A percentile compares a stretch with the other conserved stretches of the same genome.
phyloP scores from a whole-genome alignment of 441 rosid species.

The Arabidopsis hybrid region DNA sequence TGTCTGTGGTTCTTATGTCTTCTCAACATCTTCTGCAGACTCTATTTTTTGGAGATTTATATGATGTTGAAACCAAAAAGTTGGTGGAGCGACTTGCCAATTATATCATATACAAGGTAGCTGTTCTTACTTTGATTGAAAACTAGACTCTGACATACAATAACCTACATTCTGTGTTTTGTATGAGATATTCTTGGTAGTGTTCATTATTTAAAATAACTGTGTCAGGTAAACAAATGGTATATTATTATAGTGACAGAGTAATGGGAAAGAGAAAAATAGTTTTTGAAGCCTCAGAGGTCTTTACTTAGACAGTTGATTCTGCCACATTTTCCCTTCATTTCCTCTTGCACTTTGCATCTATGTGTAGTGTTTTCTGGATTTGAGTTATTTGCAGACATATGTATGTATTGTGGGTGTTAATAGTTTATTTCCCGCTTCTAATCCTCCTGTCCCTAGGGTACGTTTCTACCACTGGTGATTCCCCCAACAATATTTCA shows the following conservation, averaged over 20 bases:
- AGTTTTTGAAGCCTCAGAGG: conserved; percentile 18
- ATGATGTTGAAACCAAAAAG: conserved; percentile 81
- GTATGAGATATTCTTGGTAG: conserved; percentile 21
- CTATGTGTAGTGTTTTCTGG: conserved; percentile 4
- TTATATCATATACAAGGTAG: conserved; percentile 96
- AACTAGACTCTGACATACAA: conserved; percentile 16
- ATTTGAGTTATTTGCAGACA: conserved; percentile 6
- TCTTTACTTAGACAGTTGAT: conserved; percentile 26
- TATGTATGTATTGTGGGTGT: conserved; percentile 5
- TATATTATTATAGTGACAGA: not conserved
- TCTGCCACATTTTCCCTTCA: conserved; percentile 15
- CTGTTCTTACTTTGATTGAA: conserved; percentile 23
- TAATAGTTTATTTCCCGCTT: conserved; percentile 8
- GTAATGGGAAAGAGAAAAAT: conserved; percentile 7
- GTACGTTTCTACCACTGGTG: conserved; percentile 88
- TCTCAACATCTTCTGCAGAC: conserved; percentile 58
- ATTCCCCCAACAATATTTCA: conserved; percentile 88
- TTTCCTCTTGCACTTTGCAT: conserved; percentile 19
- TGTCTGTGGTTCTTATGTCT: conserved; percentile 24
- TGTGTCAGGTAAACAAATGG: conserved; percentile 13
- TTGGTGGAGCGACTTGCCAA: conserved; percentile 86
- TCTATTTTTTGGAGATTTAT: conserved; percentile 81
- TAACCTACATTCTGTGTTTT: conserved; percentile 19
- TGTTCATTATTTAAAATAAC: conserved; percentile 13
- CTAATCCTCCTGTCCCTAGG: conserved; percentile 56